phyloP scores from a whole-genome alignment of 1,139 yeast genomes.

The Nakaseomyces kungkrabaensis region DNA sequence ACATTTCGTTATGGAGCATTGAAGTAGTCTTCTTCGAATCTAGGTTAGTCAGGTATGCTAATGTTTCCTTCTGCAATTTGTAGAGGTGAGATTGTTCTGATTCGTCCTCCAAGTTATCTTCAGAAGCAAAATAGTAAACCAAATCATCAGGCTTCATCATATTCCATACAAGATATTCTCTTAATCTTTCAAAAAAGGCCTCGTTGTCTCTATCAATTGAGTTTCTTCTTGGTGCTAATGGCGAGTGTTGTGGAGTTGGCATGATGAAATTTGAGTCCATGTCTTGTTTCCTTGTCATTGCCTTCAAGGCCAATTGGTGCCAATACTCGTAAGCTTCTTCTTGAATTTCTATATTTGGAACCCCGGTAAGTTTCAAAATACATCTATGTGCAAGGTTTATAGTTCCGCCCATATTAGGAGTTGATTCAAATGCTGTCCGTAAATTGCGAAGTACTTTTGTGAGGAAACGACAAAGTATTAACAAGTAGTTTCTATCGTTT shows the following conservation, averaged over 20 bases:
- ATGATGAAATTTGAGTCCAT: constrained; percentile 6
- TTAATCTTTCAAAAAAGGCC: not conserved
- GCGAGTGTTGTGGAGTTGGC: constrained; percentile 24
- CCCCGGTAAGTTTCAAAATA: constrained; percentile 52
- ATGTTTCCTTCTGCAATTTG: constrained; percentile 87
- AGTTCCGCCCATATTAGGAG: not conserved
- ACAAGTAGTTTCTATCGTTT: not conserved
- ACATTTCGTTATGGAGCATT: not conserved
- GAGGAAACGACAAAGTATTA: not conserved
- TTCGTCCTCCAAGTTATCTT: not conserved
- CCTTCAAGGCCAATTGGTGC: not conserved
- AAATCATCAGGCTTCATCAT: constrained; percentile 1
- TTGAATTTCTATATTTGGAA: constrained; percentile 53
- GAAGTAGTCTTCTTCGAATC: constrained; percentile 31
- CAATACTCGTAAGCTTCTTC: constrained; percentile 42
- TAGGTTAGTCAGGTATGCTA: constrained; percentile 87
- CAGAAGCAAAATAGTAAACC: not conserved
- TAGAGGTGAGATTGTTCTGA: constrained; percentile 45
- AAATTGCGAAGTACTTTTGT: not conserved
- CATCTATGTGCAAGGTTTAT: not conserved
- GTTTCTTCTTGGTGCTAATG: not conserved
- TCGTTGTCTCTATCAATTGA: not conserved
- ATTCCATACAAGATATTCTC: constrained; percentile 1
- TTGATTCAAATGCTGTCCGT: not conserved
- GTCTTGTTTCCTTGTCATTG: not conserved